Evolutionary conservation across 2,329 filamentous ascomycete genomes (phyloP).

Genomic region (Fusarium luffae): DNA sequence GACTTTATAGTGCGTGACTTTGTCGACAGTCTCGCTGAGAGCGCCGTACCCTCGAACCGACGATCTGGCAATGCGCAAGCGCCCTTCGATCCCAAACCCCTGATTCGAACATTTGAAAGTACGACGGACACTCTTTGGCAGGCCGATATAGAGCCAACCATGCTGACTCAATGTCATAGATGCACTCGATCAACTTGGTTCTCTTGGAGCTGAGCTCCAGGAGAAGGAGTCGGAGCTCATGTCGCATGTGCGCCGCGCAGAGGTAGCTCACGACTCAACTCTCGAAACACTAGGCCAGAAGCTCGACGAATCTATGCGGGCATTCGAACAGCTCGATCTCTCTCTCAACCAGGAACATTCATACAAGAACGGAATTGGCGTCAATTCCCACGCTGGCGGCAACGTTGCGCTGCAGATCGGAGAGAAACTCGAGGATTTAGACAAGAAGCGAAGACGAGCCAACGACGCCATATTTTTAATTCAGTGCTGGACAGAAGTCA

Average conservation of each 20-base stretch:
- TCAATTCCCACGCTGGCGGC: conserved; percentile 70
- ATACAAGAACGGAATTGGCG: conserved; percentile 49
- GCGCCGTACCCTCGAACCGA: conserved; percentile 80
- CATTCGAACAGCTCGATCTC: conserved; percentile 89
- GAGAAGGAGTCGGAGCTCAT: conserved; percentile 90
- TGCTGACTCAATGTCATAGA: conserved; percentile 53
- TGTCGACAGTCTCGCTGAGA: conserved; percentile 90
- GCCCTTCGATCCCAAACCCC: conserved; percentile 91
- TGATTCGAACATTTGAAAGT: conserved; percentile 95
- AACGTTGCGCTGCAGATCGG: conserved; percentile 96
- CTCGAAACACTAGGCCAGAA: conserved; percentile 88
- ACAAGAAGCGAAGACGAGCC: conserved; percentile 88
- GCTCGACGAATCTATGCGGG: conserved; percentile 89
- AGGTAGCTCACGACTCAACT: conserved; percentile 91
- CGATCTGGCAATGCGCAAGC: conserved; percentile 75
- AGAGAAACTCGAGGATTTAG: conserved; percentile 91
- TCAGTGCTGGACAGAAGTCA: conserved; percentile 96
- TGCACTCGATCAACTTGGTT: conserved; percentile 74
- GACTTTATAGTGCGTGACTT: conserved; percentile 99
- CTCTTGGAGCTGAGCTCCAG: conserved; percentile 85
- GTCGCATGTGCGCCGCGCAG: conserved; percentile 88
- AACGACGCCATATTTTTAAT: conserved; percentile 95
- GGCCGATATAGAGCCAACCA: not conserved
- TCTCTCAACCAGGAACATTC: conserved; percentile 74
- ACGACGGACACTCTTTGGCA: conserved; percentile 39